Evolutionary conservation across 2,329 filamentous ascomycete species (phyloP).

Genomic region (Mycosphaerella sp.): DNA sequence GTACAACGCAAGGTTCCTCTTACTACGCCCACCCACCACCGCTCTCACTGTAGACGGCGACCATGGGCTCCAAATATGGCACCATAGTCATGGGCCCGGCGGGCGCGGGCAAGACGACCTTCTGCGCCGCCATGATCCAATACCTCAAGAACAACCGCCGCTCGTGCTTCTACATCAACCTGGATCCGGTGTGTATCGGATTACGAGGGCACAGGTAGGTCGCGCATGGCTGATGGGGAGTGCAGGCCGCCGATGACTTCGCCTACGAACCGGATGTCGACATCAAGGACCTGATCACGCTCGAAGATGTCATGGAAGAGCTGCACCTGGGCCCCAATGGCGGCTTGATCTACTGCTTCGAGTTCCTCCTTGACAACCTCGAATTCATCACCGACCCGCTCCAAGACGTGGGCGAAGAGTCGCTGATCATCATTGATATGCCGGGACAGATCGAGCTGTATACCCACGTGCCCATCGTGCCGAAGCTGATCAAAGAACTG

Average conservation of each 20-base stretch:
- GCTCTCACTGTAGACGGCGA: background rate
- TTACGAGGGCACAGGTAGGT: constrained; percentile 1
- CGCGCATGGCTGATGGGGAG: constrained; percentile 5
- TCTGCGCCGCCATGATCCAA: constrained; percentile 87
- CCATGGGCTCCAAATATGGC: constrained; percentile 63
- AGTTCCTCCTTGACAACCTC: constrained; percentile 89
- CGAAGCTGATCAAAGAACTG: constrained; percentile 73
- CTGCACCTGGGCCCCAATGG: constrained; percentile 85
- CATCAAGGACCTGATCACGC: constrained; percentile 88
- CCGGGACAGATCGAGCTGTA: constrained; percentile 98
- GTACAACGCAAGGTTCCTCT: background rate
- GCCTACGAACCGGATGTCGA: constrained; percentile 87
- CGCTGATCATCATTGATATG: constrained; percentile 97
- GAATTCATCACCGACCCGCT: constrained; percentile 84
- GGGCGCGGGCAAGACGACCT: constrained; percentile 96
- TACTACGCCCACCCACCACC: background rate
- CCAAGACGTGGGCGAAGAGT: constrained; percentile 83
- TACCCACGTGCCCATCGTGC: constrained; percentile 90
- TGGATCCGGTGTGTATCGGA: constrained; percentile 50
- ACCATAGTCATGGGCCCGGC: constrained; percentile 94
- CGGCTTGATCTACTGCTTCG: constrained; percentile 92
- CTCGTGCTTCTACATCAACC: constrained; percentile 97
- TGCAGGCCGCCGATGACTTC: constrained; percentile 83
- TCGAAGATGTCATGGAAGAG: constrained; percentile 96
- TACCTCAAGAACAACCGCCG: constrained; percentile 84